Conservation (phyloP, 257 asterid species). For the Ehretia macrophylla region DNA sequence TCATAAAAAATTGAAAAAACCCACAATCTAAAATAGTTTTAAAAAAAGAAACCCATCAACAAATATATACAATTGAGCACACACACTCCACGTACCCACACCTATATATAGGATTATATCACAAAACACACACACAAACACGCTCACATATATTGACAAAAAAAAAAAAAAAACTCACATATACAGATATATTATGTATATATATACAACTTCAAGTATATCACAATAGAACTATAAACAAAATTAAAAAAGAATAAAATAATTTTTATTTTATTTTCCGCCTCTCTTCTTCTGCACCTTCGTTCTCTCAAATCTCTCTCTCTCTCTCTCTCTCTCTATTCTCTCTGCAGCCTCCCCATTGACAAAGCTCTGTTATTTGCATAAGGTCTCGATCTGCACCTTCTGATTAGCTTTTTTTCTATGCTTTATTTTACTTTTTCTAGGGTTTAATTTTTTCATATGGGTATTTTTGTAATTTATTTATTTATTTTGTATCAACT, state of each 20-base stretch:
- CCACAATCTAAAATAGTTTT: no score
- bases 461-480: background rate
- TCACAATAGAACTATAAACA: no score
- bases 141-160: no score
- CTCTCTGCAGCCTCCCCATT: constrained; percentile 36
- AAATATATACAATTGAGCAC: no score
- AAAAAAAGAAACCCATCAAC: no score
- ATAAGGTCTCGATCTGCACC: constrained; percentile 24
- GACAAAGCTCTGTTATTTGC: constrained; percentile 23
- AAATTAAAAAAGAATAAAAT: no score
- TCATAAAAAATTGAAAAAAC: no score
- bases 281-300: constrained; percentile 28
- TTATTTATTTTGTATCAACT: background rate
- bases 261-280: constrained; percentile 14
- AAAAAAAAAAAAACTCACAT: no score
- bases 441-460: constrained; percentile 12
- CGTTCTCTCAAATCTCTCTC: constrained; percentile 35
- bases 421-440: background rate
- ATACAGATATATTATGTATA: no score
- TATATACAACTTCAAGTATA: no score
- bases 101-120: background rate
- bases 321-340: background rate
- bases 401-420: background rate
- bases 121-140: background rate
- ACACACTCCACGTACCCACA: background rate